A percentile compares a stretch with the other conserved stretches of the same genome.
phyloP scores from a whole-genome alignment of 2,329 filamentous ascomycete species.

The Trichoderma simmonsii region DNA sequence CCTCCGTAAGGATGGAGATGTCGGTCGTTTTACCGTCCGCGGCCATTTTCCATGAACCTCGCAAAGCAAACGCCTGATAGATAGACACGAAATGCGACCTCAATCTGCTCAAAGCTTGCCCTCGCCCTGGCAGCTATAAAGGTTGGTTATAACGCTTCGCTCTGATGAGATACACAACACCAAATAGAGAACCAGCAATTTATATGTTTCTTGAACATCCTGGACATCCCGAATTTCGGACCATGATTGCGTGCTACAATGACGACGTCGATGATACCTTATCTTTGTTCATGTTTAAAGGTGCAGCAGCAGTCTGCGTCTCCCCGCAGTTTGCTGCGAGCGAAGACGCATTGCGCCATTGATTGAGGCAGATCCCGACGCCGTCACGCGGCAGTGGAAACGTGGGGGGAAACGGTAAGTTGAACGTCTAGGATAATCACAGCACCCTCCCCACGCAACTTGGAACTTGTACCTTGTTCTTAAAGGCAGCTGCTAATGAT shows the following conservation, averaged over 20 bases:
- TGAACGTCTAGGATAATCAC: neutral
- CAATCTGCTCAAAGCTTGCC: neutral
- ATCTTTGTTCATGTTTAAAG: neutral
- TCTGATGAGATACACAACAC: neutral
- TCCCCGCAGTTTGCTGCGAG: neutral
- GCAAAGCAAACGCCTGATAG: neutral
- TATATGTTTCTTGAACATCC: neutral
- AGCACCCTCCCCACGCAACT: neutral
- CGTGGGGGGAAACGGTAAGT: neutral
- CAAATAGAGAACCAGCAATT: neutral
- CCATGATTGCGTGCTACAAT: slow-evolving; percentile 11
- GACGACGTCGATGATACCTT: neutral
- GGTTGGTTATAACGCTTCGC: neutral
- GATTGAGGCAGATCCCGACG: neutral
- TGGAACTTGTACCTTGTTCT: neutral
- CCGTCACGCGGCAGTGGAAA: neutral
- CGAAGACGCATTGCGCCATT: slow-evolving; percentile 1
- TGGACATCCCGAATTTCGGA: neutral
- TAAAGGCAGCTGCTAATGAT: no score
- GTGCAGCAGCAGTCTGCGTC: neutral
- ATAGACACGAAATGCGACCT: neutral
- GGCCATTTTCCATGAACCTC: neutral
- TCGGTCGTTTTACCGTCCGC: neutral
- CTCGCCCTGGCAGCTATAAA: neutral
- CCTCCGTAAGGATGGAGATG: neutral